phyloP scores from a whole-genome alignment of 2,329 filamentous ascomycete species.

The Hypoxylon sp. region DNA sequence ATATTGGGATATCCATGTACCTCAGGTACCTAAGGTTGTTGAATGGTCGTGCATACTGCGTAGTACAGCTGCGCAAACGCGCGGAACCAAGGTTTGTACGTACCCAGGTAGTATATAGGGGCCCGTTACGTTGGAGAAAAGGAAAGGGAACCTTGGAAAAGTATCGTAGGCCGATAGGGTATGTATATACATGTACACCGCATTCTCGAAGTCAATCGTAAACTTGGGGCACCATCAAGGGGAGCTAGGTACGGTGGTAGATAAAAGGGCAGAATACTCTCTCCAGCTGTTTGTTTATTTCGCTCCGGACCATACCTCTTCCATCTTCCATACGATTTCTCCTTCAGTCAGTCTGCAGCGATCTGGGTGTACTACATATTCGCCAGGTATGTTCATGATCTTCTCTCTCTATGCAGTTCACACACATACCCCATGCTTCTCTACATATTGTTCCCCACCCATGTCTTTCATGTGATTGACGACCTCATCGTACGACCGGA shows the following conservation, averaged over 20 bases:
- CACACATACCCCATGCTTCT: conserved; percentile 18
- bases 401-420: conserved; percentile 25
- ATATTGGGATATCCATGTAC: too few relatives aligned
- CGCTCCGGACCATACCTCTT: conserved; percentile 21
- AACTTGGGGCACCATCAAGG: conserved; percentile 24
- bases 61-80: too few relatives aligned
- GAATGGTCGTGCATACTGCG: too few relatives aligned
- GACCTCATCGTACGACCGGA: not conserved
- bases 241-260: conserved; percentile 11
- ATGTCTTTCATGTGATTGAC: conserved; percentile 32
- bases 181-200: conserved; percentile 27
- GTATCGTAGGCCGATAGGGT: too few relatives aligned
- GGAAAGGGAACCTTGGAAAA: too few relatives aligned
- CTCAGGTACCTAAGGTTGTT: too few relatives aligned
- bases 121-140: too few relatives aligned
- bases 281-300: not conserved
- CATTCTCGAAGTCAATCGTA: conserved; percentile 30
- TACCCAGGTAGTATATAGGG: too few relatives aligned
- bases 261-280: conserved; percentile 28
- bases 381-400: conserved; percentile 40
- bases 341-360: conserved; percentile 14
- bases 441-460: conserved; percentile 19
- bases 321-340: conserved; percentile 13
- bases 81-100: too few relatives aligned
- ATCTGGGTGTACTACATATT: conserved; percentile 19